Percentiles rank a stretch among this genome's conserved stretches.
phyloP scores from a whole-genome alignment of 805 yeast species.

The Ogataea dorogensis region DNA sequence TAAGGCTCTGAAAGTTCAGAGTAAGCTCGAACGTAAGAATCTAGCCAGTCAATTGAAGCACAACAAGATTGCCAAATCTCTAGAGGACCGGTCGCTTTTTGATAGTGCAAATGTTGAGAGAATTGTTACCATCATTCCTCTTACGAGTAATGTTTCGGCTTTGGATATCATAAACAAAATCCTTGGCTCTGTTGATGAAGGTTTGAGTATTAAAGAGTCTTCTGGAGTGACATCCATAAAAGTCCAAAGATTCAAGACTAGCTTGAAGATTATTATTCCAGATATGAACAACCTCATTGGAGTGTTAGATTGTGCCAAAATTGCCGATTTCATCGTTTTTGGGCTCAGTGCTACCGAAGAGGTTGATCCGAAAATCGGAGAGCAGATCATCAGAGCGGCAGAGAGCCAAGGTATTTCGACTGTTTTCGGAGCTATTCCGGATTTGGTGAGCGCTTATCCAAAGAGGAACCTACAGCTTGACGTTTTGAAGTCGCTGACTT shows the following conservation, averaged over 20 bases:
- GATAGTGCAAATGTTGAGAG: constrained; percentile 71
- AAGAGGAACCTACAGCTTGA: constrained; percentile 77
- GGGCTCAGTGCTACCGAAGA: constrained; percentile 87
- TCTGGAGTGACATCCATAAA: constrained; percentile 54
- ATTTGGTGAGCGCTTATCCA: constrained; percentile 62
- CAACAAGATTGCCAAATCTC: constrained; percentile 62
- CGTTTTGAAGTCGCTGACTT: constrained; percentile 58
- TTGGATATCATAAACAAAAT: constrained; percentile 53
- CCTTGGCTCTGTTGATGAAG: constrained; percentile 39
- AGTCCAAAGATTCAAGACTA: constrained; percentile 69
- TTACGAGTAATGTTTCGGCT: constrained; percentile 68
- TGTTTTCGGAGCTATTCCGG: constrained; percentile 74
- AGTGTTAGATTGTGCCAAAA: constrained; percentile 81
- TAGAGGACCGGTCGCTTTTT: constrained; percentile 64
- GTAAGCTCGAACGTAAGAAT: constrained; percentile 71
- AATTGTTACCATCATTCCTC: constrained; percentile 75
- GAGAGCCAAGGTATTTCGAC: constrained; percentile 91
- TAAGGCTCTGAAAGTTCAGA: constrained; percentile 39
- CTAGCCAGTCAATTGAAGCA: constrained; percentile 72
- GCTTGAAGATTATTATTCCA: constrained; percentile 71
- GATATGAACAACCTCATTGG: constrained; percentile 63
- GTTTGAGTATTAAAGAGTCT: constrained; percentile 32
- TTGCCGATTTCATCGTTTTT: constrained; percentile 85
- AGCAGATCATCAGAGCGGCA: constrained; percentile 82
- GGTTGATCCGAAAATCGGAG: constrained; percentile 78